These are phyloP conservation scores for Achaetomiella virescens DNA, from an alignment of 495 filamentous ascomycete genomes.

Conservation along the genomic window DNA sequence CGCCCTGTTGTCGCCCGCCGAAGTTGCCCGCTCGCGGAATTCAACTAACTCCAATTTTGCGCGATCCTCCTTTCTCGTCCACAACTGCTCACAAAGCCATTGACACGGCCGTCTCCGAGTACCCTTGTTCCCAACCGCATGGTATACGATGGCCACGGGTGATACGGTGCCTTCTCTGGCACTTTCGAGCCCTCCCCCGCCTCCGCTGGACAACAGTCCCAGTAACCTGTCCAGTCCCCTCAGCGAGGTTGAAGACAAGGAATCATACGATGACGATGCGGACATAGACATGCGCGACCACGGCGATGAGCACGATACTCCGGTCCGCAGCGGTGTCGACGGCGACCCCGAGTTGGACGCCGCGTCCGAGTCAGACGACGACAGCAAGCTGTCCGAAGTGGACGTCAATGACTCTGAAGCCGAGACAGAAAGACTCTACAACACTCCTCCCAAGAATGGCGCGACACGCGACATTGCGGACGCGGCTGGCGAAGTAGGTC, in stretches of 20 bases:
- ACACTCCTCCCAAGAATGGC: constrained; percentile 73
- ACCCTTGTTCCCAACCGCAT: constrained; percentile 13
- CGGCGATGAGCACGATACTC: constrained; percentile 28
- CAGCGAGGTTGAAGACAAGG: constrained; percentile 83
- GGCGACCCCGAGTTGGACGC: constrained; percentile 38
- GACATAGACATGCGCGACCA: constrained; percentile 35
- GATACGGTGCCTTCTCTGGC: constrained; percentile 40
- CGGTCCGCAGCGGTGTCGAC: constrained; percentile 47
- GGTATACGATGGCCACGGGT: constrained; percentile 40
- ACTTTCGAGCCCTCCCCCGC: constrained; percentile 41
- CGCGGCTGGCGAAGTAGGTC: constrained; percentile 32
- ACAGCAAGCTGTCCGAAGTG: constrained; percentile 46
- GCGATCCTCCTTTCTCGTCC: constrained; percentile 15
- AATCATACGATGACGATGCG: constrained; percentile 41
- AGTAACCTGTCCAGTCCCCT: constrained; percentile 58
- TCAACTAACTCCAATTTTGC: constrained; percentile 24
- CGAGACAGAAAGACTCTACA: constrained; percentile 90
- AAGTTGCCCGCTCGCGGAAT: constrained; percentile 19
- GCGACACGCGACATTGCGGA: constrained; percentile 57
- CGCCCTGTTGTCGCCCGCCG: constrained; percentile 14
- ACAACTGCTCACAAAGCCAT: constrained; percentile 11
- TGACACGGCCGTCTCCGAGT: constrained; percentile 10
- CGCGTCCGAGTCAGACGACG: constrained; percentile 29
- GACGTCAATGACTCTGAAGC: constrained; percentile 89
- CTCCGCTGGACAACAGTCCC: constrained; percentile 31